Conservation (phyloP, 139 green algal genomes). For the Chlamydomonas sphaeroides region DNA sequence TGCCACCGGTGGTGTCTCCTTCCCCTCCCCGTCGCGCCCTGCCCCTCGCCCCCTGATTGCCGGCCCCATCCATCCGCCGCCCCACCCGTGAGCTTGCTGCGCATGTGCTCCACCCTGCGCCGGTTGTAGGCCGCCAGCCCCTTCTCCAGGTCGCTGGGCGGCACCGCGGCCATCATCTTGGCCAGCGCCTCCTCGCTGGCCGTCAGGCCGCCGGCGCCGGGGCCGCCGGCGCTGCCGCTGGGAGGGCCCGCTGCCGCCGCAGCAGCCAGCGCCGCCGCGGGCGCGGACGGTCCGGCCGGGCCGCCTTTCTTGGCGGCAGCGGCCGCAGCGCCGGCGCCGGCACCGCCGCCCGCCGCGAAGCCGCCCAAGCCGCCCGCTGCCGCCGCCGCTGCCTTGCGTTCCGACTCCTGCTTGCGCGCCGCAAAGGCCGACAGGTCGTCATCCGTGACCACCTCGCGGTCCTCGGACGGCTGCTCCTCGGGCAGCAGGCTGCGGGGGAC, state of each 20-base stretch:
- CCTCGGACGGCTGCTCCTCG: slow-evolving; percentile 62
- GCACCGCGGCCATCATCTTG: slow-evolving; percentile 52
- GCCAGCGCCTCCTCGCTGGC: slow-evolving; percentile 47
- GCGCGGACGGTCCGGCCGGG: neutral
- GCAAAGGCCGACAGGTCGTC: slow-evolving; percentile 52
- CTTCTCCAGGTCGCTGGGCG: slow-evolving; percentile 52
- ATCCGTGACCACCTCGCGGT: slow-evolving; percentile 54
- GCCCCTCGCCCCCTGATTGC: too few species aligned
- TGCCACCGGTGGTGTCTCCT: too few species aligned
- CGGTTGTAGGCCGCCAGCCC: slow-evolving; percentile 42
- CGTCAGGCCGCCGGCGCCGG: neutral
- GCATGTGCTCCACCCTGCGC: slow-evolving; percentile 37
- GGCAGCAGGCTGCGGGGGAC: slow-evolving; percentile 20
- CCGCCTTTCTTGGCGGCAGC: slow-evolving; percentile 8
- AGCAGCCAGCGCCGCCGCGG: slow-evolving; percentile 6
- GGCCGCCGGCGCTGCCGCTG: neutral
- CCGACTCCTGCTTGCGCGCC: slow-evolving; percentile 40
- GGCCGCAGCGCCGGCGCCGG: neutral
- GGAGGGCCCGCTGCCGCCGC: neutral
- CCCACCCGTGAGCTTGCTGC: slow-evolving; percentile 41
- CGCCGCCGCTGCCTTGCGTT: slow-evolving; percentile 46
- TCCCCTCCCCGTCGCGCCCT: too few species aligned
- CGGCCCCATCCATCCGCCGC: too few species aligned
- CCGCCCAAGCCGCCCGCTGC: slow-evolving; percentile 45
- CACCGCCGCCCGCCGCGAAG: slow-evolving; percentile 10